Percentiles rank a stretch among this genome's conserved stretches.
Evolutionary conservation across 208 protist species (phyloP).

Genomic region (Trypanosomatidae sp.): DNA sequence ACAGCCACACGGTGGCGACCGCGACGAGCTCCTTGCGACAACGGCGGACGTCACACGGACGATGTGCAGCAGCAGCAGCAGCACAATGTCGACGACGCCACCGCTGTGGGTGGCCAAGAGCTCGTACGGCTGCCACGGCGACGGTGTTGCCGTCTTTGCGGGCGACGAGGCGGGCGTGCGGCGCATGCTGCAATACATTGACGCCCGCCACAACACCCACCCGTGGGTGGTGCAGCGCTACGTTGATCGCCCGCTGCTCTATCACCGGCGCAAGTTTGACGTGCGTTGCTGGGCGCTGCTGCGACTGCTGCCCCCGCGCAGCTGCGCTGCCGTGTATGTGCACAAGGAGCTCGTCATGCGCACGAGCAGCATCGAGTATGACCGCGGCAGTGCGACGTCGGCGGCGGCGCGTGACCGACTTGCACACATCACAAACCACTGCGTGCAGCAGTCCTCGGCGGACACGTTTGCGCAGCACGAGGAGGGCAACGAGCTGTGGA

Average conservation of each 20-base stretch:
- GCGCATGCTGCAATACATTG: conserved; percentile 26
- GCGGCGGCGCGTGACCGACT: conserved; percentile 1
- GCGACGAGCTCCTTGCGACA: conserved; percentile 25
- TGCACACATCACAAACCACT: conserved; percentile 87
- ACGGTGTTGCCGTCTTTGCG: conserved; percentile 62
- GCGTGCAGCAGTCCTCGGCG: conserved; percentile 38
- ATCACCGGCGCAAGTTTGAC: conserved; percentile 83
- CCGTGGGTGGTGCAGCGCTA: conserved; percentile 81
- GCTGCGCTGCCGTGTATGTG: conserved; percentile 69
- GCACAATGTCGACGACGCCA: background rate
- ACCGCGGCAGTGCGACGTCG: conserved; percentile 28
- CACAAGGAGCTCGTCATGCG: conserved; percentile 76
- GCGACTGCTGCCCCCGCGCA: conserved; percentile 20
- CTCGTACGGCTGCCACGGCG: conserved; percentile 58
- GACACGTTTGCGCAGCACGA: conserved; percentile 66
- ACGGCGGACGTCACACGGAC: conserved; percentile 10
- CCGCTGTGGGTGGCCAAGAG: conserved; percentile 72
- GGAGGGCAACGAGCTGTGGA: conserved; percentile 70
- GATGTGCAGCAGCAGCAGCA: background rate
- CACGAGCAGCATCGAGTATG: conserved; percentile 46
- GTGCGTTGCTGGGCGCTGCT: conserved; percentile 78
- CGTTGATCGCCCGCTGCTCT: conserved; percentile 68
- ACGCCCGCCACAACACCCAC: conserved; percentile 5
- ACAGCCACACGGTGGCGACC: conserved; percentile 28
- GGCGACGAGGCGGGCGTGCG: conserved; percentile 23